Base-by-base conservation (phyloP, 2,329 filamentous ascomycete genomes). In the Esteya vermicola region DNA sequence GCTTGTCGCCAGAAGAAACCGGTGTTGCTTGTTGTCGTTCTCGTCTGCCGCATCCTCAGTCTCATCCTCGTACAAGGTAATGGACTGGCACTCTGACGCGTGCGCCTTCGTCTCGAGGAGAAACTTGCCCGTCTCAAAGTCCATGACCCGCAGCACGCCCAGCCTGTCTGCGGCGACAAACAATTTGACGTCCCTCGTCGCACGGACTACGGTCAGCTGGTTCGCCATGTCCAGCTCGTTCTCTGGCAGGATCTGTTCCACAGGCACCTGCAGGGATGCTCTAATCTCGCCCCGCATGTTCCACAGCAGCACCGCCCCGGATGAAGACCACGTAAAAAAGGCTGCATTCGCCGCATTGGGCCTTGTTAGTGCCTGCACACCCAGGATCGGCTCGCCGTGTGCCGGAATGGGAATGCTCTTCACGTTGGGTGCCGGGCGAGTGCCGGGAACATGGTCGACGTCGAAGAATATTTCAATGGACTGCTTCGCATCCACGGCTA, bases 281-380 rank as follows among this genome's bases (percentile, higher is more conserved):
- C 73, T 77, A 45, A 79, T 73, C 39, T 67, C 70, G 19, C 89
- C 91, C 36, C 84, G 70, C 13, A 76, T 56, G 49, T 78, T 73
- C 91, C 91, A 98, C 49, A 93, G 81, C 20, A 84, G 73, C 38
- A 96, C 71, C 14, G 72, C 76, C 6, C 91, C 91, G 38, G 78
- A 78, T 19, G 72, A 75, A 2, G 89, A 88, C 84, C 88, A 98
- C 0, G 88, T 95, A 47, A 88, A 78, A 52, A 96, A 95, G 9
- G 78, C 72, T 1, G 85, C 78, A 19, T 72, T 66, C 20, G 75
- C 60, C 5, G 64, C 55, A 43, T 83, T 82, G 0, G 74, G 67
- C 19, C 63, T 63, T 4, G 67, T 57, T 5, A 95, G 60, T 1
- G 76, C 58, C 39, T 78, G 72, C 1, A 95, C 78, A 13, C 91